A percentile compares a stretch with the other conserved stretches of the same genome.
These are phyloP conservation scores for Dalbergia cochinchinensis DNA, from an alignment of 306 rosid species.

Conservation along the genomic window DNA sequence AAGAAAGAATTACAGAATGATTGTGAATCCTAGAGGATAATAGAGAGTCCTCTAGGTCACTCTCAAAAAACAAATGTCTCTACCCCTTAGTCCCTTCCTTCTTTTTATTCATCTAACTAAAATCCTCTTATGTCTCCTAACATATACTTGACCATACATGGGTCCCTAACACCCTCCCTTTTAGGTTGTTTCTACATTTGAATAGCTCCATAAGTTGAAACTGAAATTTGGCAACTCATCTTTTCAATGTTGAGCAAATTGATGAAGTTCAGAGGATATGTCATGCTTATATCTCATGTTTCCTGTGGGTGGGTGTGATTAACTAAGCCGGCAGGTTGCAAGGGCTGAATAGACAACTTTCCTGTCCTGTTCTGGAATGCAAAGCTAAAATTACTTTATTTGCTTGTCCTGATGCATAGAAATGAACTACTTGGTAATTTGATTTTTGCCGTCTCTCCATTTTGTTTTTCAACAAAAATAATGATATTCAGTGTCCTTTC, in stretches of 20 bases:
- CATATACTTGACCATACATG: too few relatives aligned
- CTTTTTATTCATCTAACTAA: too few relatives aligned
- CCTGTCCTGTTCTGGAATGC: background rate
- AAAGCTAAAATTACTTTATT: conserved; percentile 24
- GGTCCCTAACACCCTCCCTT: background rate
- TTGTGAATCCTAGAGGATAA: too few relatives aligned
- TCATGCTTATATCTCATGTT: conserved; percentile 1
- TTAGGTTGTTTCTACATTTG: conserved; percentile 14
- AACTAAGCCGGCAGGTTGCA: conserved; percentile 12
- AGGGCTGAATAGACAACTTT: background rate
- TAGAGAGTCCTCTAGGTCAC: too few relatives aligned
- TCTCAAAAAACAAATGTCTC: too few relatives aligned
- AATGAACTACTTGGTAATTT: background rate
- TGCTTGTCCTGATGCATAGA: conserved; percentile 12
- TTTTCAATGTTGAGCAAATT: conserved; percentile 33
- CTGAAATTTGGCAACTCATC: conserved; percentile 13
- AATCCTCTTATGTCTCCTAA: too few relatives aligned
- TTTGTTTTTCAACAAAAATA: conserved; percentile 10
- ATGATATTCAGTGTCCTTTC: conserved; percentile 19
- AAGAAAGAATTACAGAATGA: too few relatives aligned
- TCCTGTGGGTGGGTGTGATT: conserved; percentile 13
- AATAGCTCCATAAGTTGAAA: conserved; percentile 18
- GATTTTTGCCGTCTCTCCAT: background rate
- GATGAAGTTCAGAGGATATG: conserved; percentile 12
- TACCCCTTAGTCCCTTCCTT: too few relatives aligned